Percentiles rank a stretch among this genome's conserved stretches.
phyloP scores from a whole-genome alignment of 306 rosid species.

The Senna siamea region DNA sequence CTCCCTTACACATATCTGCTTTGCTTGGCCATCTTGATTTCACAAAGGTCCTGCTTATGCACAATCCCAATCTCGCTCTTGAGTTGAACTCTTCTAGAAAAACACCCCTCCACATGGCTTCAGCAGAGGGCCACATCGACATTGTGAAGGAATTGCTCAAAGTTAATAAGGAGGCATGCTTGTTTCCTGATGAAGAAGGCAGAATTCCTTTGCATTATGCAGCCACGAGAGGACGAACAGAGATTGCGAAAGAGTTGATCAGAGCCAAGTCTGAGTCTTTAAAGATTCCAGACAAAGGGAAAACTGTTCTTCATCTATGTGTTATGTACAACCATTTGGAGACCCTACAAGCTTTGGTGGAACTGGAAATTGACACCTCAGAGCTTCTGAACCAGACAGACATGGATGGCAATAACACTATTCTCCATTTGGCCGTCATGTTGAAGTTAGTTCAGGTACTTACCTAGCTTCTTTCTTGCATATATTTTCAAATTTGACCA shows the following conservation, averaged over 20 bases:
- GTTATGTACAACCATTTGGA: slow-evolving; percentile 32
- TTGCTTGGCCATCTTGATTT: too few relatives aligned
- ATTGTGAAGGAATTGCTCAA: not conserved
- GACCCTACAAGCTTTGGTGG: slow-evolving; percentile 11
- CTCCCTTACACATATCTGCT: too few relatives aligned
- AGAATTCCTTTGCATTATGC: not conserved
- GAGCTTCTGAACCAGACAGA: too few relatives aligned
- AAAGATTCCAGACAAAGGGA: not conserved
- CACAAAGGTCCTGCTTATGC: too few relatives aligned
- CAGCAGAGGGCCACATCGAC: too few relatives aligned
- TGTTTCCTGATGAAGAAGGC: not conserved
- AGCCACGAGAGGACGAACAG: not conserved
- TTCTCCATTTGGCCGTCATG: not conserved
- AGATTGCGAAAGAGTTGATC: too few relatives aligned
- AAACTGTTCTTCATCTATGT: slow-evolving; percentile 27
- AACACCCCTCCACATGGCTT: too few relatives aligned
- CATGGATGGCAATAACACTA: not conserved
- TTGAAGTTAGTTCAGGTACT: too few relatives aligned
- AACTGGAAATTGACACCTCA: not conserved
- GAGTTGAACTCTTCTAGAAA: too few relatives aligned
- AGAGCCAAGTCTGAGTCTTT: not conserved
- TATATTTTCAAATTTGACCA: too few relatives aligned
- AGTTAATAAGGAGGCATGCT: not conserved
- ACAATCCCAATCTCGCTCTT: too few relatives aligned
- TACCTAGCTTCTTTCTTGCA: too few relatives aligned